These are phyloP conservation scores for Globisporangium splendens DNA, from an alignment of 352 stramenopile genomes.

Conservation along the genomic window DNA sequence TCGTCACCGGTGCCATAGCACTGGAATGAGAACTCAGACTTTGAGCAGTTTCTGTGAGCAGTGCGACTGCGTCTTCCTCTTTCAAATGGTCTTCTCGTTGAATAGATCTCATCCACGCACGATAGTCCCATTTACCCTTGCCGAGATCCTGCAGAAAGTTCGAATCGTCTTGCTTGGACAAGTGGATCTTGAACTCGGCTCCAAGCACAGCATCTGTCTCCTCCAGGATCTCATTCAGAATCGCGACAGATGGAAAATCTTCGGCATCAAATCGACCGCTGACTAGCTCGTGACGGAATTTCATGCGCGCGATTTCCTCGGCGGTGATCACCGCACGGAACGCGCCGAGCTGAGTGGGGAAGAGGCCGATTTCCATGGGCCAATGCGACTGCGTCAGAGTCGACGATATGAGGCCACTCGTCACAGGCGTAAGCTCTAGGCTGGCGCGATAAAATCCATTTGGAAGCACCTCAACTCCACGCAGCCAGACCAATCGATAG, in stretches of 20 bases:
- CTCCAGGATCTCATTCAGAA: slow-evolving; percentile 46
- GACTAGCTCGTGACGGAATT: slow-evolving; percentile 42
- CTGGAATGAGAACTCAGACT: background rate
- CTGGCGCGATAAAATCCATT: slow-evolving; percentile 62
- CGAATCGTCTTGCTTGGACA: slow-evolving; percentile 34
- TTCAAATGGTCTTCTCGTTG: slow-evolving; percentile 29
- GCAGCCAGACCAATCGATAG: slow-evolving; percentile 65
- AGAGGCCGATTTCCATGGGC: slow-evolving; percentile 48
- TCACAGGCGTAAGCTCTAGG: slow-evolving; percentile 31
- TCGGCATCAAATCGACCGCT: slow-evolving; percentile 23
- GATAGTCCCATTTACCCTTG: slow-evolving; percentile 35
- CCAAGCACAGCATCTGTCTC: slow-evolving; percentile 40
- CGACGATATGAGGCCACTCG: background rate
- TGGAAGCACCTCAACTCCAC: slow-evolving; percentile 55
- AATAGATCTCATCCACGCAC: slow-evolving; percentile 44
- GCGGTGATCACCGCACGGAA: slow-evolving; percentile 57
- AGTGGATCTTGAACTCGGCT: slow-evolving; percentile 34
- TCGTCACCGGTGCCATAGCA: background rate
- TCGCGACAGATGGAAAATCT: slow-evolving; percentile 33
- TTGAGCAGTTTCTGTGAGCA: slow-evolving; percentile 10
- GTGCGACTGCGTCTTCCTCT: slow-evolving; percentile 42
- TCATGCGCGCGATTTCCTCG: slow-evolving; percentile 45
- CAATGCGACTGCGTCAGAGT: slow-evolving; percentile 14
- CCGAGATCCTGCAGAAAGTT: slow-evolving; percentile 34
- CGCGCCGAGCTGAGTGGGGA: slow-evolving; percentile 46